Evolutionary conservation across 179 eudicot species (phyloP), one percentile per base, ranked within the genome.

Genomic region (Beta lomatogona): DNA sequence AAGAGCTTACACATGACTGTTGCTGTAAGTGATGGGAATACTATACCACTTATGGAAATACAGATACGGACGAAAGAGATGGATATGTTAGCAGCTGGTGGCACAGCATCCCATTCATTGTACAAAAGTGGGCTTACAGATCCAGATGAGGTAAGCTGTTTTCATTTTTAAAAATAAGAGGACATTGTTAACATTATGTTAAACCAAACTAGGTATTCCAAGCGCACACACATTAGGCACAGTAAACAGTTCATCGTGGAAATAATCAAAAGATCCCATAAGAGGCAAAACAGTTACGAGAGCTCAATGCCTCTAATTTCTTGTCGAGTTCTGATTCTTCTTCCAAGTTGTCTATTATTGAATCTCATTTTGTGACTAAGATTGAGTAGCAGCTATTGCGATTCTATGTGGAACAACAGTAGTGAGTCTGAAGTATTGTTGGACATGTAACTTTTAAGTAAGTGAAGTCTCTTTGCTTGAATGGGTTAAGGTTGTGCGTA

Each of bases 91-190:
- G 98, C 99, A 16, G 86, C 88, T 81, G 97, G 88, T 81, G 99
- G 99, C 78, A 82, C 88, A 14, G 98, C 99, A 73, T 92, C 98
- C 46, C 99, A 95, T 87, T 89, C 99, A 44, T 80, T 94, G 80
- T 95, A 94, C 92, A 95, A 95, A 92, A 93, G 97, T 63, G 99
- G 98, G 74, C 92, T 95, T 71, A 92, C 97, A 74, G 88, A 94
- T 91, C 99, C 99, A 36, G 92, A 91, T 80, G 99, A 94, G 93
- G 99, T 92, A 86, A 80, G 55, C 28, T 21, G 57, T 81, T 54
- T 69, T 75, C 11, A 48, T 48, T 48, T 46, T 9, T 7, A 48
- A 48, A 53, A 53, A 44, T 63, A 65, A 41, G 19, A 59, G 14
- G 9, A 50, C 45, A 45, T 50, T 54, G 45, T 58, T 53, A n/a